Evolutionary conservation across 257 asterid species (phyloP), one percentile per base, ranked within the genome.

Genomic region (Lantana camara): DNA sequence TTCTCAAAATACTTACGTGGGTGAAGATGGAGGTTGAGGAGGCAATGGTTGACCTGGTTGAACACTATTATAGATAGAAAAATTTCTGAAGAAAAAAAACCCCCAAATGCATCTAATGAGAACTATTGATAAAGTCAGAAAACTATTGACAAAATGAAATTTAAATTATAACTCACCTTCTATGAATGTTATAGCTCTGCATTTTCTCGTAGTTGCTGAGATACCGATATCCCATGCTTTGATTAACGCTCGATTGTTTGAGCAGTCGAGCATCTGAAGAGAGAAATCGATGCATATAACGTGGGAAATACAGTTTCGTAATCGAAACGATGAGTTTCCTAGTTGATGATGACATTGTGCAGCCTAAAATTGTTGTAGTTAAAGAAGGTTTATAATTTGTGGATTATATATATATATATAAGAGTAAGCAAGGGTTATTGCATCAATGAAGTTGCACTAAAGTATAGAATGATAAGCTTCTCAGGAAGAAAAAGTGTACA

Each of bases 1-100:
- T 34, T 67, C 12, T 22, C 12, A n/a, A 34, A 53, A 46, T 53
- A 55, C 77, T 69, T 64, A 78, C 87, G 14, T 27, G 7, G 74
- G 67, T 27, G 73, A 69, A 47, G 84, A 47, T 20, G 87, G 76
- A 58, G 77, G 77, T 17, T 58, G 67, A 44, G 83, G 61, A 38
- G 87, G 82, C 73, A 64, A 59, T 56, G 87, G 87, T 48, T 82
- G 68, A 66, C 66, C 71, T 14, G 70, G 66, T 73, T 63, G 67
- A 75, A 30, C 45, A 37, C 51, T 37, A n/a, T 45, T 68, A 30
- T 71, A 2, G 42, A 49, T 68, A 19, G 81, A 78, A 59, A 72
- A 75, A 0, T 78, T 66, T 54, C 87, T 81, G 65, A 16, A 58
- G n/a, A 35, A 46, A 22, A 19, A 12, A 29, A 6, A 16, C 12